These are phyloP conservation scores for Thyridium curvatum DNA, from an alignment of 2,329 filamentous ascomycete genomes.

Conservation along the genomic window DNA sequence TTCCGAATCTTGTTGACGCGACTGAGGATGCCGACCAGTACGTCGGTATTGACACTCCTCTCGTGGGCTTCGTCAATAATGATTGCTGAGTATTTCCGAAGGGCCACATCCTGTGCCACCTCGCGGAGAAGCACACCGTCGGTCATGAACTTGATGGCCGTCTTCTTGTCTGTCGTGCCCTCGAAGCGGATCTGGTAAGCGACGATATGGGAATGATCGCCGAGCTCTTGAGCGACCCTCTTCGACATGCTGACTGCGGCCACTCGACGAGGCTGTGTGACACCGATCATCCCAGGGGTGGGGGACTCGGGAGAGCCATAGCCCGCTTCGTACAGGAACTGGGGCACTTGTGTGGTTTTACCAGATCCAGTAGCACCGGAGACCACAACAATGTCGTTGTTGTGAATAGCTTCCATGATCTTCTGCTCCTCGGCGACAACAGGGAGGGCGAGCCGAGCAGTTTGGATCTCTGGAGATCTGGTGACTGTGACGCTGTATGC, in stretches of 20 bases:
- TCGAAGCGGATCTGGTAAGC: constrained; percentile 96
- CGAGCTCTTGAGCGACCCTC: constrained; percentile 81
- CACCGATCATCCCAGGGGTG: constrained; percentile 85
- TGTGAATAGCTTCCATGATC: constrained; percentile 96
- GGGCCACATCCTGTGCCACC: constrained; percentile 79
- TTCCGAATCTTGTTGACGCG: constrained; percentile 80
- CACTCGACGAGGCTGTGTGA: constrained; percentile 91
- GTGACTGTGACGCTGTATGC: constrained; percentile 69
- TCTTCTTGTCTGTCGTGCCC: constrained; percentile 70
- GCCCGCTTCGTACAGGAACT: constrained; percentile 91
- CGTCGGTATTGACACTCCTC: constrained; percentile 94
- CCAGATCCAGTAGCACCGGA: constrained; percentile 95
- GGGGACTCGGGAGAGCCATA: constrained; percentile 74
- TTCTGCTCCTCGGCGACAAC: constrained; percentile 94
- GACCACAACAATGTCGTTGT: constrained; percentile 82
- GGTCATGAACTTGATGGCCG: constrained; percentile 97
- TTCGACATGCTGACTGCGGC: constrained; percentile 96
- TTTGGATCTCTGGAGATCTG: constrained; percentile 68
- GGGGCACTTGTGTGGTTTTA: constrained; percentile 95
- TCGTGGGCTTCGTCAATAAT: constrained; percentile 97
- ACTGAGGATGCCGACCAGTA: constrained; percentile 95
- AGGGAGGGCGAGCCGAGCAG: constrained; percentile 71
- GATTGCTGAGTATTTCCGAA: constrained; percentile 87
- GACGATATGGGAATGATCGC: constrained; percentile 68
- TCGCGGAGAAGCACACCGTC: constrained; percentile 93